Conservation (phyloP, 331 rosid genomes). For the Acacia concinna region DNA sequence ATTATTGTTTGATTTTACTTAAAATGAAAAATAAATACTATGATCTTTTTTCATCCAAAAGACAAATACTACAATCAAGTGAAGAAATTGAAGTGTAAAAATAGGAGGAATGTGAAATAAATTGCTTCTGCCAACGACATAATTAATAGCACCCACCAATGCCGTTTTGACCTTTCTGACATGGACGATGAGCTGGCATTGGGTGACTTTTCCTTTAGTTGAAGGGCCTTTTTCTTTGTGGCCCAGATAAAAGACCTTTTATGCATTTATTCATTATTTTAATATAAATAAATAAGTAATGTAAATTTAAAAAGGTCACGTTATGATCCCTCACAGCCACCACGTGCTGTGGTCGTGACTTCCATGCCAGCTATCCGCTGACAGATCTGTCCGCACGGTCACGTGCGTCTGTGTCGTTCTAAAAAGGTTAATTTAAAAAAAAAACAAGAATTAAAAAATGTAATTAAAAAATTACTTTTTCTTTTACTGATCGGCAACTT, state of each 20-base stretch:
- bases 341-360: slow-evolving; percentile 37
- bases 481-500: slow-evolving; percentile 2
- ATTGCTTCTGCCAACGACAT: not conserved
- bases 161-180: not conserved
- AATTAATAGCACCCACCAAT: not conserved
- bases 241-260: not conserved
- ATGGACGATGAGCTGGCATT: not conserved
- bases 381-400: slow-evolving; percentile 36
- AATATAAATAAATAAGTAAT: not conserved
- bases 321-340: slow-evolving; percentile 4
- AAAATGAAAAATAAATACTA: not conserved
- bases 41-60: too few relatives aligned
- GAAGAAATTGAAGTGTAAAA: not conserved
- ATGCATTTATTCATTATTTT: not conserved
- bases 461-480: not conserved
- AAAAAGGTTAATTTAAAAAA: not conserved
- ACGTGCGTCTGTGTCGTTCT: slow-evolving; percentile 30
- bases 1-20: not conserved
- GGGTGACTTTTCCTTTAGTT: not conserved
- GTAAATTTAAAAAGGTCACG: not conserved
- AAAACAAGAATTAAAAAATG: not conserved
- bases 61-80: not conserved
- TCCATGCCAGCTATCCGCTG: slow-evolving; percentile 40
- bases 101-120: not conserved
- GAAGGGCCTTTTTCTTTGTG: not conserved